phyloP scores from a whole-genome alignment of 106 monocot genomes.

The Triglochin maritima region DNA sequence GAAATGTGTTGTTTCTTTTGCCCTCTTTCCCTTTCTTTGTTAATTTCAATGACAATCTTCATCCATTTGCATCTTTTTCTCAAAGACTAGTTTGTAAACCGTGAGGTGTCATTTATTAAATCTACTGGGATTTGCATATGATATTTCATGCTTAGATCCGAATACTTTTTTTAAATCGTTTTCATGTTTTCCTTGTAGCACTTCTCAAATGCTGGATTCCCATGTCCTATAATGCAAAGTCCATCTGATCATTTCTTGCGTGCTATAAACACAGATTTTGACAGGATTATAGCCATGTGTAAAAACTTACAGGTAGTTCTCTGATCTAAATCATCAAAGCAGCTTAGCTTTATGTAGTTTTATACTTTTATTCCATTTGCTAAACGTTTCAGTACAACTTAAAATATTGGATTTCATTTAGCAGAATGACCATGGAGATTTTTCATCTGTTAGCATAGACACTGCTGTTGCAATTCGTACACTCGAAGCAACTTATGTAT shows the following conservation, averaged over 20 bases:
- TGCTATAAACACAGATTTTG: constrained; percentile 95
- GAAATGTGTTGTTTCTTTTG: no score
- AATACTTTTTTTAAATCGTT: not conserved
- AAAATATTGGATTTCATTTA: constrained; percentile 3
- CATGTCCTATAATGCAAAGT: constrained; percentile 98
- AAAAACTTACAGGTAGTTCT: constrained; percentile 79
- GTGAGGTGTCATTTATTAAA: no score
- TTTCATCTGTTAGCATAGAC: constrained; percentile 98
- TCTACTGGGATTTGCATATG: no score
- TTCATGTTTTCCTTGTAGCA: constrained; percentile 42
- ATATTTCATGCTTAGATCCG: no score
- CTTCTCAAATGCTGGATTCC: constrained; percentile 97
- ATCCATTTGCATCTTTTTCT: no score
- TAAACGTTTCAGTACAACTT: not conserved
- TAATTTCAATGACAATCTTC: no score
- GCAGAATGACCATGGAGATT: constrained; percentile 91
- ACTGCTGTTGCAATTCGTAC: constrained; percentile 98
- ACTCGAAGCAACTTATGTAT: constrained; percentile 89
- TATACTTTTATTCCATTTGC: not conserved
- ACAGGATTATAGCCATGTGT: constrained; percentile 99
- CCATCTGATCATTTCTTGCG: constrained; percentile 97
- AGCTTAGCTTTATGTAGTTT: constrained; percentile 8
- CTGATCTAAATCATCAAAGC: no score
- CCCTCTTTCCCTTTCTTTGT: no score
- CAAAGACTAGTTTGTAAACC: no score